Evolutionary conservation across 441 rosid genomes (phyloP).

Genomic region (Adansonia grandidieri): DNA sequence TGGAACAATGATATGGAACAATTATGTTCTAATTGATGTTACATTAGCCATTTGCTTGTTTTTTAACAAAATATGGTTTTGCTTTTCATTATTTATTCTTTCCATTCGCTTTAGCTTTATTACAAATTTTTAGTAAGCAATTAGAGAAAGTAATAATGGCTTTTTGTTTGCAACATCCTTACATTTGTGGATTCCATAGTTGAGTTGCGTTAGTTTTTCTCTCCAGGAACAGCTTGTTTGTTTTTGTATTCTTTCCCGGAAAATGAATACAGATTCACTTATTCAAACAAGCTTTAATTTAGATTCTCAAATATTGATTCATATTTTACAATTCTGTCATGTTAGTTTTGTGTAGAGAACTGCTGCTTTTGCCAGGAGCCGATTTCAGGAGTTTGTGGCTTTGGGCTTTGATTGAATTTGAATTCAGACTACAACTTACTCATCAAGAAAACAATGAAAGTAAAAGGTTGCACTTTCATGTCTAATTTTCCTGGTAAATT

Average conservation of each 20-base stretch:
- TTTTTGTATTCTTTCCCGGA: not conserved
- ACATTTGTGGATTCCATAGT: not conserved
- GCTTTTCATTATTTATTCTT: not conserved
- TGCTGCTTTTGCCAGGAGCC: not conserved
- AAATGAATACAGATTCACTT: not conserved
- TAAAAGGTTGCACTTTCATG: not conserved
- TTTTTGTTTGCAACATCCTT: not conserved
- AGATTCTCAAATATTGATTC: not conserved
- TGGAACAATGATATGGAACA: not conserved
- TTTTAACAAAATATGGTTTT: not conserved
- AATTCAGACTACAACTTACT: not conserved
- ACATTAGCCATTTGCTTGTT: not conserved
- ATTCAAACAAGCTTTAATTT: not conserved
- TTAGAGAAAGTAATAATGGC: not conserved
- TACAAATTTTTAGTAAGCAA: too few species aligned
- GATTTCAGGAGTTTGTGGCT: not conserved
- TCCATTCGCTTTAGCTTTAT: not conserved
- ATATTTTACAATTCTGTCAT: not conserved
- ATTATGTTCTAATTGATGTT: not conserved
- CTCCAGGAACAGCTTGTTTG: not conserved
- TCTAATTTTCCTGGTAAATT: not conserved
- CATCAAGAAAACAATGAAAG: not conserved
- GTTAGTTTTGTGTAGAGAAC: not conserved
- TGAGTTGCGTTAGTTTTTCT: not conserved
- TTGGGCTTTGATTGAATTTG: not conserved